Evolutionary conservation across 225 moss, liverwort and hornwort species (phyloP).

Genomic region (Antitrichia curtipendula): DNA sequence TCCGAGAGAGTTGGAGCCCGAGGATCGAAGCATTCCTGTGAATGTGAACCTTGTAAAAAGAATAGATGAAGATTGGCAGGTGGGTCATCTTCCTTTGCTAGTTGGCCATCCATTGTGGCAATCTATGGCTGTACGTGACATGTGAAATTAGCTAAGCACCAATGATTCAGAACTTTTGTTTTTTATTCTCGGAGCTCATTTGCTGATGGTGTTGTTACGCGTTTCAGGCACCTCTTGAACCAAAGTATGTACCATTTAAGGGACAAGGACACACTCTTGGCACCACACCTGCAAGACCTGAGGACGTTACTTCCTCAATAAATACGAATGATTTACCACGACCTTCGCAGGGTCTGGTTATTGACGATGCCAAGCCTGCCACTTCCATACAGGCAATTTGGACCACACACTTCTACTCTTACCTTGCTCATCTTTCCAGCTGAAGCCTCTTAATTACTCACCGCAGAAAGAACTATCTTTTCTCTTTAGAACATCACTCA

Average conservation of each 20-base stretch:
- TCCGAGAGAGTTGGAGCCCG: conserved; percentile 70
- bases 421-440: neutral
- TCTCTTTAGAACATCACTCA: neutral
- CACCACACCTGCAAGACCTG: conserved; percentile 9
- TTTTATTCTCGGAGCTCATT: neutral
- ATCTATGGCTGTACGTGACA: neutral
- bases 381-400: conserved; percentile 55
- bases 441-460: neutral
- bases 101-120: neutral
- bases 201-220: neutral
- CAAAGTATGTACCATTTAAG: conserved; percentile 74
- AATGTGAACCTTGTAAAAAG: conserved; percentile 80
- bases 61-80: conserved; percentile 68
- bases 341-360: conserved; percentile 51
- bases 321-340: conserved; percentile 7
- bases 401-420: neutral
- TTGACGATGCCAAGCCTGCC: conserved; percentile 63
- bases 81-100: neutral
- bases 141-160: neutral
- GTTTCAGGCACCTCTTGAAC: conserved; percentile 72
- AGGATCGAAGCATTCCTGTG: conserved; percentile 60
- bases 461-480: neutral
- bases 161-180: neutral
- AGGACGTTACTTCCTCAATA: neutral
- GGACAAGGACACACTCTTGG: conserved; percentile 74